A percentile compares a stretch with the other conserved stretches of the same genome.
Evolutionary conservation across 1,284 basidiomycete species (phyloP).

Genomic region (Rhodotorula glutinis): DNA sequence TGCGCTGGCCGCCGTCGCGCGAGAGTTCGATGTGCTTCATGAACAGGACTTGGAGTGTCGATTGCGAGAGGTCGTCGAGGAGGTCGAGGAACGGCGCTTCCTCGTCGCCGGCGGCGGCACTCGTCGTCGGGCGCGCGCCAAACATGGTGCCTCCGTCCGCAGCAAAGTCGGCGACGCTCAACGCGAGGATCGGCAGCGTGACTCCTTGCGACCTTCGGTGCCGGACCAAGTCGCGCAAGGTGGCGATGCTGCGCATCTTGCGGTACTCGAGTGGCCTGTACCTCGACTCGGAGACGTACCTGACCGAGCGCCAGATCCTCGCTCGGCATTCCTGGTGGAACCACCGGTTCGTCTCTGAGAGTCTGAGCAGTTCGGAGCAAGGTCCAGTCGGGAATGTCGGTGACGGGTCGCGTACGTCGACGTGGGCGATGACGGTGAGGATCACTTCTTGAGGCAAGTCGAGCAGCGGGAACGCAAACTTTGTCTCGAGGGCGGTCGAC

Average conservation of each 20-base stretch:
- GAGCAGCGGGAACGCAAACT: constrained; percentile 29
- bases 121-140: too few species aligned
- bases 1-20: background rate
- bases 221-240: background rate
- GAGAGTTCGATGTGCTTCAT: constrained; percentile 5
- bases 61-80: background rate
- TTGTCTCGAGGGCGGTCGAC: background rate
- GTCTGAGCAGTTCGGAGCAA: constrained; percentile 40
- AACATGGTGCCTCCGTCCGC: background rate
- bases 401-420: constrained; percentile 33
- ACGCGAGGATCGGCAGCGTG: constrained; percentile 2
- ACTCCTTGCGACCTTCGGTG: background rate
- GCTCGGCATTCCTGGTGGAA: constrained; percentile 31
- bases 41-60: constrained; percentile 25
- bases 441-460: constrained; percentile 42
- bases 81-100: background rate
- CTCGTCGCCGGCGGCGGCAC: background rate
- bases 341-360: constrained; percentile 38
- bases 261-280: constrained; percentile 5
- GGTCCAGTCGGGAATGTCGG: constrained; percentile 39
- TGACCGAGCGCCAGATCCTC: constrained; percentile 17
- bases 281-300: constrained; percentile 1
- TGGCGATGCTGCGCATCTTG: background rate
- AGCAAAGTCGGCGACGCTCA: constrained; percentile 1
- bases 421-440: constrained; percentile 23